phyloP scores from a whole-genome alignment of 352 stramenopile genomes.

The Aphanomyces astaci region DNA sequence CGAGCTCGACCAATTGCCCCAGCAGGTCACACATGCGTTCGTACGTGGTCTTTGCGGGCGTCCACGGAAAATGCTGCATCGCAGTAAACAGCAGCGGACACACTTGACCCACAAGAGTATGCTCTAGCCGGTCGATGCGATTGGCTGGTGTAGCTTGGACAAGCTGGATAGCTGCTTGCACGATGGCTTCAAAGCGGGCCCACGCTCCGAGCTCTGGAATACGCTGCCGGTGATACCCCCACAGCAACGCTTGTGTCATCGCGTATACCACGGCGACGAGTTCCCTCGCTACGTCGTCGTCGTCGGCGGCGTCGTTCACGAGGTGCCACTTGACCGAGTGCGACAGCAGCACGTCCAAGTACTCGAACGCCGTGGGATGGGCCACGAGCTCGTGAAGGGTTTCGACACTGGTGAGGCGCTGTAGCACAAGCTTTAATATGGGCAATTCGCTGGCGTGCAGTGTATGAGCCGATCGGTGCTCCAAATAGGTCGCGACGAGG shows the following conservation, averaged over 20 bases:
- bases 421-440: constrained; percentile 9
- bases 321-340: background rate
- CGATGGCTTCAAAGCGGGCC: background rate
- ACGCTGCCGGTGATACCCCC: background rate
- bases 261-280: constrained; percentile 15
- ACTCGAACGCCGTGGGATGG: background rate
- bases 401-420: background rate
- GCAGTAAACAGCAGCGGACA: background rate
- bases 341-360: background rate
- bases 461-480: background rate
- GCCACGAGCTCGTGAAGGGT: constrained; percentile 10
- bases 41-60: background rate
- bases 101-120: background rate
- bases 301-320: background rate
- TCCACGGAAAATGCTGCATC: background rate
- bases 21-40: background rate
- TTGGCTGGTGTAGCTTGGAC: background rate
- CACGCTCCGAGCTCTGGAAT: background rate
- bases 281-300: background rate
- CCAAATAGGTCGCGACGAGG: background rate
- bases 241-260: constrained; percentile 17
- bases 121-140: background rate
- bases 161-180: background rate
- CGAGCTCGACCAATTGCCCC: background rate
- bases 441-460: constrained; percentile 14